Base-by-base conservation (phyloP, 495 filamentous ascomycete genomes). In the Paragyromitra xinjiangensis region DNA sequence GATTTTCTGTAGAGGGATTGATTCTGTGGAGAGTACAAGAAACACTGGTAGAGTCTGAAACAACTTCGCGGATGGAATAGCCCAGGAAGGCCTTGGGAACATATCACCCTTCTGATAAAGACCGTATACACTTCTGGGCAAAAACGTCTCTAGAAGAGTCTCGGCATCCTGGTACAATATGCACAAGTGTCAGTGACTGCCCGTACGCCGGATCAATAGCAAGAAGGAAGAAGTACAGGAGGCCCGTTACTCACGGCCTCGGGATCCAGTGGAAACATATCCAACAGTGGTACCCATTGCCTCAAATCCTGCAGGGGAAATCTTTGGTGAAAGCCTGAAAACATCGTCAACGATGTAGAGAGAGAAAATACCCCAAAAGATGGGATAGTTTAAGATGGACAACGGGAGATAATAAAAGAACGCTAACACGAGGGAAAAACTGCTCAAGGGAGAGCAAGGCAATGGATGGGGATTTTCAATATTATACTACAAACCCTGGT, bases 381-480 rank as follows among this genome's bases (percentile, higher is more conserved):
- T 77, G 51, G 68, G 74, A 77, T 71, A 77, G 61, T 77, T 77
- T 77, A 34, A 73, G 69, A 73, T 77, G 69, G 69, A 45, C 61
- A 77, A 62, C 50, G 62, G 39, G 45, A 67, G 70, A 67, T 73
- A 67, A 73, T 73, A 73, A 77, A 77, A 77, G 69, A 66, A 77
- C 74, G 70, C 74, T 73, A 77, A 53, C 69, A 77, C 61, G 74
- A 73, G 74, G 73, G 74, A 77, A 72, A 62, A 77, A 66, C 68
- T 76, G 40, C 73, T 76, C 62, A 77, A 61, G 74, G 40, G 40
- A 71, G 59, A 45, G 58, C 58, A 66, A 72, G 50, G 73, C 58
- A 73, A 77, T 72, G 73, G 69, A 77, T 77, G 73, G 73, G 73
- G 73, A 77, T 77, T 77, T 76, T 77, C 69, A 77, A 77, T 77